A percentile compares a stretch with the other conserved stretches of the same genome.
These are phyloP conservation scores for Coemansia sp. DNA, from an alignment of 192 early-diverging fungal genomes.

Conservation along the genomic window DNA sequence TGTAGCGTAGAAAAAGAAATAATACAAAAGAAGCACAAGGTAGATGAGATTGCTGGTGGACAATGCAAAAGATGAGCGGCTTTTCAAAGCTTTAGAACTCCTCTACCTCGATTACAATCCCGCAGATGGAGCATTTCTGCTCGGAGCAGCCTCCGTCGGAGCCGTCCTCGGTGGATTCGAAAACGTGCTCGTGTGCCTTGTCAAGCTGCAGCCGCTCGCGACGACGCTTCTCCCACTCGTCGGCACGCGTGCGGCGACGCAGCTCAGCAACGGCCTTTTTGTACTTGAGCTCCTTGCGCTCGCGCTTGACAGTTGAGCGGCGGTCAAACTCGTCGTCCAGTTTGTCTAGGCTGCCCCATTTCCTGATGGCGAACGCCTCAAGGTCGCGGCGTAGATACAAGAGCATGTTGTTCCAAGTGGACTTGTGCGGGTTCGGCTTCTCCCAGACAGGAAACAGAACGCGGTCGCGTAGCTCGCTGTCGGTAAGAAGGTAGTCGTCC, in stretches of 20 bases:
- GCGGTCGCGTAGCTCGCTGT: slow-evolving; percentile 86
- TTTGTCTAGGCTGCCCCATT: slow-evolving; percentile 85
- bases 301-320: slow-evolving; percentile 73
- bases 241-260: slow-evolving; percentile 75
- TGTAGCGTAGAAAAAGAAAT: background rate
- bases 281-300: slow-evolving; percentile 82
- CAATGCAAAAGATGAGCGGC: background rate
- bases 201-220: slow-evolving; percentile 57
- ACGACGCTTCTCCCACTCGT: slow-evolving; percentile 60
- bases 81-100: slow-evolving; percentile 56
- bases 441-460: slow-evolving; percentile 79
- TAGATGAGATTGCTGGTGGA: too few species aligned
- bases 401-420: slow-evolving; percentile 97
- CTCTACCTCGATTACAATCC: slow-evolving; percentile 67
- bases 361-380: slow-evolving; percentile 90
- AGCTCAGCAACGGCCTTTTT: slow-evolving; percentile 75
- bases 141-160: slow-evolving; percentile 52
- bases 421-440: slow-evolving; percentile 91
- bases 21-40: background rate
- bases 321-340: slow-evolving; percentile 88
- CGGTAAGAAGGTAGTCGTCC: slow-evolving; percentile 93
- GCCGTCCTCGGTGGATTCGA: slow-evolving; percentile 58
- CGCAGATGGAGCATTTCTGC: slow-evolving; percentile 67
- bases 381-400: slow-evolving; percentile 84
- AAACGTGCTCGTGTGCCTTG: slow-evolving; percentile 72